Conservation (phyloP, 805 yeast species). For the Wilhelminamyces savonicus region DNA sequence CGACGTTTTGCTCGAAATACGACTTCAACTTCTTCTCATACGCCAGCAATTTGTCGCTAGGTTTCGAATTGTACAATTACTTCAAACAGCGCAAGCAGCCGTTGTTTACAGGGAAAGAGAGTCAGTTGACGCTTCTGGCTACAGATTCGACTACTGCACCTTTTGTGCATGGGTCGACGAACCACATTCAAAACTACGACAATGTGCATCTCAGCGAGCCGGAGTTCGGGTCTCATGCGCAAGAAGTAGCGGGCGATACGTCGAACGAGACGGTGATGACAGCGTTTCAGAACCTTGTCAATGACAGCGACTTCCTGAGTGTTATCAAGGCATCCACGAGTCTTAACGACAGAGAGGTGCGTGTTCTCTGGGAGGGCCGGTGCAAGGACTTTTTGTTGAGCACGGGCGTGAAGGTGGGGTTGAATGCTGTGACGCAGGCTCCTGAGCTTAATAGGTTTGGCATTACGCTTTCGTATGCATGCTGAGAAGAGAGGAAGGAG, state of each 20-base stretch:
- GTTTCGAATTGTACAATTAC: slow-evolving; percentile 74
- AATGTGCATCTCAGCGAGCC: slow-evolving; percentile 24
- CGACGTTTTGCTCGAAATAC: slow-evolving; percentile 77
- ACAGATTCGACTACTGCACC: background rate
- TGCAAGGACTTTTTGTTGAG: slow-evolving; percentile 72
- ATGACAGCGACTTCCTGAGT: slow-evolving; percentile 53
- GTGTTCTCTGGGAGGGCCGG: slow-evolving; percentile 83
- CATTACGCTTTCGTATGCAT: slow-evolving; percentile 54
- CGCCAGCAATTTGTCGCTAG: slow-evolving; percentile 78
- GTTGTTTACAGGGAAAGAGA: too few relatives aligned
- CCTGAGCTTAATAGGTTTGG: slow-evolving; percentile 54
- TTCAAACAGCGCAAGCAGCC: slow-evolving; percentile 10
- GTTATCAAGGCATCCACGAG: slow-evolving; percentile 73
- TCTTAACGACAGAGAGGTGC: slow-evolving; percentile 52
- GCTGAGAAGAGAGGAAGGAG: slow-evolving; percentile 26
- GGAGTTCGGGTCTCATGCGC: slow-evolving; percentile 8
- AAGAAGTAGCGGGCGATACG: slow-evolving; percentile 4
- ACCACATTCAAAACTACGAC: slow-evolving; percentile 18
- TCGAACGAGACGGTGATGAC: slow-evolving; percentile 37
- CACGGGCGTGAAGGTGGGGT: slow-evolving; percentile 57
- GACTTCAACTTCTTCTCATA: slow-evolving; percentile 90
- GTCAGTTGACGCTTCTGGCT: background rate
- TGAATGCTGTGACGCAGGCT: slow-evolving; percentile 27
- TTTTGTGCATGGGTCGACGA: too few relatives aligned
- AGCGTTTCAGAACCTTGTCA: slow-evolving; percentile 45